Percentiles rank a stretch among this genome's conserved stretches.
phyloP scores from a whole-genome alignment of 2,329 filamentous ascomycete genomes.

The Pseudopyricularia javanii region DNA sequence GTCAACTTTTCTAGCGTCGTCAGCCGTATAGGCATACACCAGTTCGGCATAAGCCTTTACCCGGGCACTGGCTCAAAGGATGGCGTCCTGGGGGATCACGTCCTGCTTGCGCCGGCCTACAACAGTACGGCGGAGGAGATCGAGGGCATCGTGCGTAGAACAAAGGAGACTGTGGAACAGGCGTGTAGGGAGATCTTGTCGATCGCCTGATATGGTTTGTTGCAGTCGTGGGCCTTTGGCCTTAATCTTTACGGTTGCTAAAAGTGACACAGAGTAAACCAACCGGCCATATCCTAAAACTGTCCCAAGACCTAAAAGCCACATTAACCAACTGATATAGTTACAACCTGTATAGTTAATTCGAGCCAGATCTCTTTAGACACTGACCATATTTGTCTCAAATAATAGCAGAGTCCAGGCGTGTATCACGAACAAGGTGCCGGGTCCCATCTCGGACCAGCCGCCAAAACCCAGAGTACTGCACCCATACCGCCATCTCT shows the following conservation, averaged over 20 bases:
- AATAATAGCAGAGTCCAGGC: no score
- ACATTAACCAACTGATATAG: no score
- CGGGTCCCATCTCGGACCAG: background rate
- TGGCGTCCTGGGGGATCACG: conserved; percentile 52
- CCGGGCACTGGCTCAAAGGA: conserved; percentile 49
- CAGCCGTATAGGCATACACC: conserved; percentile 17
- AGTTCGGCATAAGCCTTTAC: conserved; percentile 37
- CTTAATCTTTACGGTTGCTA: background rate
- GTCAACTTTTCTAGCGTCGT: conserved; percentile 3
- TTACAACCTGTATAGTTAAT: no score
- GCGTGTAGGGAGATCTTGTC: background rate
- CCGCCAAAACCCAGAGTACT: background rate
- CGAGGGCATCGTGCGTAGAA: conserved; percentile 31
- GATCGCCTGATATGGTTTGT: background rate
- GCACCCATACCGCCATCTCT: background rate
- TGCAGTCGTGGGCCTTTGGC: background rate
- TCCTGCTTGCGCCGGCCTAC: conserved; percentile 58
- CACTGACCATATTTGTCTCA: no score
- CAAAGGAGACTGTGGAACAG: background rate
- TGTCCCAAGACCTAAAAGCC: no score
- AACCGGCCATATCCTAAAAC: no score
- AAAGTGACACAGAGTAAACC: no score
- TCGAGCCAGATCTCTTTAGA: no score
- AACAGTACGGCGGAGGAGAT: conserved; percentile 47
- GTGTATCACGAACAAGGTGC: background rate